Percentiles rank a stretch among this genome's conserved stretches.
Evolutionary conservation across 306 rosid species (phyloP).

Genomic region (Cyclanthera cordifolia): DNA sequence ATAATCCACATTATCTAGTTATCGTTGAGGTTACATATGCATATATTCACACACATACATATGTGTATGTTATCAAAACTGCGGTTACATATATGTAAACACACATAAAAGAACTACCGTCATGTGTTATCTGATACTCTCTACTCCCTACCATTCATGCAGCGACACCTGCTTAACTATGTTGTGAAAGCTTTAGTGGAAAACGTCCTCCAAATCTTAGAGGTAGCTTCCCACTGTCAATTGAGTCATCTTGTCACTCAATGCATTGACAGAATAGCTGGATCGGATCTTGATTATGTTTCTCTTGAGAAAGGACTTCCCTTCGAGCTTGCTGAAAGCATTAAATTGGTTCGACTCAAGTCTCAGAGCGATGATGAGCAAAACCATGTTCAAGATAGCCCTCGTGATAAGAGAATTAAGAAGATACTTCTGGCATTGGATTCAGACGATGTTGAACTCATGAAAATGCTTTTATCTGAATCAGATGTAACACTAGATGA

Average conservation of each 20-base stretch:
- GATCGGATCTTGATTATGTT: slow-evolving; percentile 31
- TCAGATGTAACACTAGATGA: slow-evolving; percentile 30
- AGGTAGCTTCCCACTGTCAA: slow-evolving; percentile 30
- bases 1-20: background rate
- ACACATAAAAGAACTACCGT: background rate
- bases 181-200: slow-evolving; percentile 34
- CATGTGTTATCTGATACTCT: slow-evolving; percentile 11
- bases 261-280: slow-evolving; percentile 31
- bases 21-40: background rate
- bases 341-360: slow-evolving; percentile 25
- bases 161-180: slow-evolving; percentile 40
- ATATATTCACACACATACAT: too few relatives aligned
- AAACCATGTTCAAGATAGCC: slow-evolving; percentile 14
- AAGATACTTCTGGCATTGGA: slow-evolving; percentile 34
- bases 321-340: slow-evolving; percentile 21
- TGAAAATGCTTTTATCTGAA: slow-evolving; percentile 33
- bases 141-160: slow-evolving; percentile 12
- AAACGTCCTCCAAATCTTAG: slow-evolving; percentile 36
- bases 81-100: background rate
- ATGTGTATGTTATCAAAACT: background rate
- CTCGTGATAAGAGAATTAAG: slow-evolving; percentile 30
- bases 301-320: slow-evolving; percentile 39
- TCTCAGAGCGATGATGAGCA: slow-evolving; percentile 13
- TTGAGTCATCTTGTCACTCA: slow-evolving; percentile 29
- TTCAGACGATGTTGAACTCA: slow-evolving; percentile 37